phyloP scores from a whole-genome alignment of 495 filamentous ascomycete species.

The Lepidopterella palustris region DNA sequence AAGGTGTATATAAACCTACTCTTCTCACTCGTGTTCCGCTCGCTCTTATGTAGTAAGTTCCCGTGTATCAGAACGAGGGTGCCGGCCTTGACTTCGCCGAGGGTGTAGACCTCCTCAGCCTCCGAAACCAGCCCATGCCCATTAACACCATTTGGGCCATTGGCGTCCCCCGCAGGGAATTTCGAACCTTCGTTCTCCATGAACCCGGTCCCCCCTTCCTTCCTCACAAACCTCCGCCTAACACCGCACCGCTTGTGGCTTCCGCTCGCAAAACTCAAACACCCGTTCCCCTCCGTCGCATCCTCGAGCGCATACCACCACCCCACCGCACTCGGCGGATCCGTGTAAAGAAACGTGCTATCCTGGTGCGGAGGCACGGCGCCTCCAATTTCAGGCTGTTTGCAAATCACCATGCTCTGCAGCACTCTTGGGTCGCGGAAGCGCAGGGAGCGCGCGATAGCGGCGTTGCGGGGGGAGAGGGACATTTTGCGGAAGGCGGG shows the following conservation, averaged over 20 bases:
- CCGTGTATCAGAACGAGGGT: slow-evolving; percentile 91
- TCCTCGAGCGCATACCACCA: slow-evolving; percentile 97
- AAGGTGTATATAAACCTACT: slow-evolving; percentile 97
- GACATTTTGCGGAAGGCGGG: slow-evolving; percentile 62
- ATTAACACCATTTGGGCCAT: not conserved
- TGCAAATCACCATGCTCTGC: slow-evolving; percentile 97
- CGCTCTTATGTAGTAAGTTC: slow-evolving; percentile 93
- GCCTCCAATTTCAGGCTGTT: slow-evolving; percentile 92
- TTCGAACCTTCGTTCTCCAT: slow-evolving; percentile 42
- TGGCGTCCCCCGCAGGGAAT: slow-evolving; percentile 41
- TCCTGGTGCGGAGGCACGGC: slow-evolving; percentile 85
- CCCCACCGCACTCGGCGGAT: slow-evolving; percentile 82
- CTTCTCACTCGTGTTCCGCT: slow-evolving; percentile 75
- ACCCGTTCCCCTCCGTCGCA: slow-evolving; percentile 75
- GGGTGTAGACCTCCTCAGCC: slow-evolving; percentile 51
- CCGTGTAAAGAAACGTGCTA: slow-evolving; percentile 84
- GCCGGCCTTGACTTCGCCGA: slow-evolving; percentile 78
- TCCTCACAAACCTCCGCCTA: slow-evolving; percentile 74
- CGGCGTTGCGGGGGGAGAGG: slow-evolving; percentile 48
- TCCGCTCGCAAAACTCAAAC: slow-evolving; percentile 75
- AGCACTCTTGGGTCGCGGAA: slow-evolving; percentile 70
- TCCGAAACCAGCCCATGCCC: slow-evolving; percentile 19
- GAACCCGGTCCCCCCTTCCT: slow-evolving; percentile 50
- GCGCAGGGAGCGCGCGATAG: slow-evolving; percentile 62
- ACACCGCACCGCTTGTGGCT: too few species aligned